phyloP scores from a whole-genome alignment of 2,329 filamentous ascomycete species.

The Colletotrichum sidae region DNA sequence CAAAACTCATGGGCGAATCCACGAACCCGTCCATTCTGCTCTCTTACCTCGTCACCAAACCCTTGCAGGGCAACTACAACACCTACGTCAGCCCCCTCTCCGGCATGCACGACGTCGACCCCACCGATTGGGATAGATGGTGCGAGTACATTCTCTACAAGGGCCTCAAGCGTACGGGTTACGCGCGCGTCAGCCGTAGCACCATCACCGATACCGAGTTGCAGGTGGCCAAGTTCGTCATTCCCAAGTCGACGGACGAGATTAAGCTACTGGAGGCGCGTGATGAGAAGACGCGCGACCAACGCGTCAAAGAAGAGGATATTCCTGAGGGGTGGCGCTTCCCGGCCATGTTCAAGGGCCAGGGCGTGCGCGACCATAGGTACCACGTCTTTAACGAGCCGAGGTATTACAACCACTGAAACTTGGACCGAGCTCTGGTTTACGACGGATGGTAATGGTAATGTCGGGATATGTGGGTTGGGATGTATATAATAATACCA shows the following conservation, averaged over 20 bases:
- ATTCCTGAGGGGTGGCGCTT: constrained; percentile 85
- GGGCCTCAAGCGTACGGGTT: constrained; percentile 84
- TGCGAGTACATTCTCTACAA: constrained; percentile 99
- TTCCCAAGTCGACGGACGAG: constrained; percentile 76
- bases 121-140: constrained; percentile 95
- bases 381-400: constrained; percentile 98
- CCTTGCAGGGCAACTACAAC: constrained; percentile 94
- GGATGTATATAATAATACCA: too few species aligned
- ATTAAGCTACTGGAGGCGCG: constrained; percentile 55
- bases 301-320: constrained; percentile 74
- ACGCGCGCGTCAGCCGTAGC: constrained; percentile 87
- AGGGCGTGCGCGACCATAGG: constrained; percentile 87
- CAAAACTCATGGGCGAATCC: constrained; percentile 87
- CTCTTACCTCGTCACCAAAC: constrained; percentile 92
- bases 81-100: constrained; percentile 88
- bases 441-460: background rate
- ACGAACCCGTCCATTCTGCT: constrained; percentile 85
- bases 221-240: constrained; percentile 94
- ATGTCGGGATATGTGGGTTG: too few species aligned
- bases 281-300: constrained; percentile 66
- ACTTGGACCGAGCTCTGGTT: constrained; percentile 11
- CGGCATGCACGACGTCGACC: constrained; percentile 96
- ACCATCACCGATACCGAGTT: constrained; percentile 98
- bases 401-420: constrained; percentile 70
- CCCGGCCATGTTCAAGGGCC: constrained; percentile 83